Base-by-base conservation (phyloP, 2,329 filamentous ascomycete species). In the Beauveria caledonica region DNA sequence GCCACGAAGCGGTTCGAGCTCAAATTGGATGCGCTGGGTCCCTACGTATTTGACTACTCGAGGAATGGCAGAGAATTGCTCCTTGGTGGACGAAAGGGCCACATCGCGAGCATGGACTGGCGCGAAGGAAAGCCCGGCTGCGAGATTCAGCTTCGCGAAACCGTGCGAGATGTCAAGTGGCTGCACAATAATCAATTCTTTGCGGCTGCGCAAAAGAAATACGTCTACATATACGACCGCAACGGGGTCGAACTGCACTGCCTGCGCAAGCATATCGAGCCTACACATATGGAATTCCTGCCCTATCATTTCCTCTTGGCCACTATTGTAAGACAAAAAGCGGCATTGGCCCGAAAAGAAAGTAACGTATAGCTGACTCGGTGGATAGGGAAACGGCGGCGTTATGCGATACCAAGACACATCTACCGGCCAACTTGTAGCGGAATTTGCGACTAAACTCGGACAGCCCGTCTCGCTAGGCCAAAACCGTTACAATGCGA, bases 61-160 rank as follows among this genome's bases (percentile, higher is more conserved):
- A 83, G 91, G 49, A 97, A 96, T 69, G 94, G 94, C 52, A 84
- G 89, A 65, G 87, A 95, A 68, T 76, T 99, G 64, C 77, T 99
- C 58, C 80, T 99, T 39, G 92, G 88, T 13, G 92, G 94, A 29
- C 82, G 91, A 62, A 97, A 96, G 74, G 94, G 94, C 15, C 94
- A 99, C 84, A 80, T 99, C 65, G 93, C 94, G 60, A 93, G 90
- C 0, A 95, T 97, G 85, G 92, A 99, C 74, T 99, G 94, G 93
- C 82, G 93, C 64, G 88, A 89, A 66, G 93, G 92, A 46, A 96
- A 92, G 73, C 77, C 97, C 62, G 90, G 90, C 7, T 97, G 92
- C 71, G 94, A 99, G 72, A 69, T 97, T 64, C 91, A 99, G 71
- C 80, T 99, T 63, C 86, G 87, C 55, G 94, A 99, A 78, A 97